Evolutionary conservation across 2,329 filamentous ascomycete genomes (phyloP).

Genomic region (Ophiostoma ips): DNA sequence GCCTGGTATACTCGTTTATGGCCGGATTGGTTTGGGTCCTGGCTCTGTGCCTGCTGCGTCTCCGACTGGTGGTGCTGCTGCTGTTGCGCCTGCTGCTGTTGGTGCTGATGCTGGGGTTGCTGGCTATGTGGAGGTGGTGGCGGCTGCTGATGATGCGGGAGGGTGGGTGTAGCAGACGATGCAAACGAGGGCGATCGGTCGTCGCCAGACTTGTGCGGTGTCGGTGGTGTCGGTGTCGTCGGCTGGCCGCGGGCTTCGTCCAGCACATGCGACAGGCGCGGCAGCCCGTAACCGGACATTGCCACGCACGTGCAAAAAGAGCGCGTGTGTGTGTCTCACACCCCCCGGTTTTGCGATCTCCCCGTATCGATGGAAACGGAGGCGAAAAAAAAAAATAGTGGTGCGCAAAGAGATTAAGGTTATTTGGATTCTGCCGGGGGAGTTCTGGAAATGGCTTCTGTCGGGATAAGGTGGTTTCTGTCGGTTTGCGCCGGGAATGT

Average conservation of each 20-base stretch:
- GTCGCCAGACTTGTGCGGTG: conserved; percentile 3
- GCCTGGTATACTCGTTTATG: conserved; percentile 50
- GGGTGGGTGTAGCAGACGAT: conserved; percentile 7
- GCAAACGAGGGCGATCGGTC: conserved; percentile 10
- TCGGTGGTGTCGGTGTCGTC: no score
- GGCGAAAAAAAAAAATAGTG: no score
- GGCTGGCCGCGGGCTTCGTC: conserved; percentile 6
- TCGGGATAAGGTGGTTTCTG: conserved; percentile 11
- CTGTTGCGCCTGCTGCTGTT: conserved; percentile 2
- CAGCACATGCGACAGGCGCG: conserved; percentile 7
- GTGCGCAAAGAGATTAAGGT: no score
- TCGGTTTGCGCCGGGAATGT: conserved; percentile 22
- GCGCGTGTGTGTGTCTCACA: neutral
- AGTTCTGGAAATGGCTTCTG: conserved; percentile 1
- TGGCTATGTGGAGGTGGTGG: conserved; percentile 1
- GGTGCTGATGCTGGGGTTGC: neutral
- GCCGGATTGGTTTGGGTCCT: conserved; percentile 1
- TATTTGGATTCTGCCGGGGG: neutral
- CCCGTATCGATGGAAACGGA: no score
- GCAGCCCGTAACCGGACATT: conserved; percentile 17
- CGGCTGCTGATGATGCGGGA: conserved; percentile 7
- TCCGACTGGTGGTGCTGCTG: neutral
- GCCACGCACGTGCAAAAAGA: conserved; percentile 5
- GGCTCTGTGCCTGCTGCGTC: neutral
- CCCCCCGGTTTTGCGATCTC: neutral